A percentile compares a stretch with the other conserved stretches of the same genome.
These are phyloP conservation scores for Kluyveromyces aestuarii DNA, from an alignment of 805 yeast genomes.

Conservation along the genomic window DNA sequence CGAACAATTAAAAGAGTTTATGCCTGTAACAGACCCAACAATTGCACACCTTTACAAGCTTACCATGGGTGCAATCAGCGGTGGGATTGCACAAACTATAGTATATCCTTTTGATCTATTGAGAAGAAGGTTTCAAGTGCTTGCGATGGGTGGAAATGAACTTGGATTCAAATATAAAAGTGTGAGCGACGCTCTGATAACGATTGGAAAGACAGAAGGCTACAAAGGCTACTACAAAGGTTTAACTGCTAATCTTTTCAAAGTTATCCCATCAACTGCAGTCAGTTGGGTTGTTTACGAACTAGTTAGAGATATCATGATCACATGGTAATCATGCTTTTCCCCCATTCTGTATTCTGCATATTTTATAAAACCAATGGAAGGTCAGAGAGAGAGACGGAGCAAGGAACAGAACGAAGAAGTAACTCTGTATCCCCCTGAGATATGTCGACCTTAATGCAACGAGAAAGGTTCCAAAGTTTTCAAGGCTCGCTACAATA, in stretches of 20 bases:
- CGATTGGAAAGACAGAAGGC: constrained; percentile 71
- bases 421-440: neutral
- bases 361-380: too few relatives aligned
- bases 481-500: too few relatives aligned
- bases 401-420: neutral
- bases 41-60: constrained; percentile 43
- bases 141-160: constrained; percentile 61
- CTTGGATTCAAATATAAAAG: constrained; percentile 78
- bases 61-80: constrained; percentile 74
- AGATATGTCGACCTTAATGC: neutral
- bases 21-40: constrained; percentile 29
- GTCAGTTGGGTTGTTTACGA: constrained; percentile 89
- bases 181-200: constrained; percentile 60
- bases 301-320: constrained; percentile 42
- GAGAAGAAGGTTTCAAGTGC: constrained; percentile 85
- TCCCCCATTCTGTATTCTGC: too few relatives aligned
- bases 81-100: constrained; percentile 82
- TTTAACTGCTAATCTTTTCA: constrained; percentile 70
- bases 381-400: too few relatives aligned
- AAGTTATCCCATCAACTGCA: constrained; percentile 93
- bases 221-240: constrained; percentile 63
- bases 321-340: constrained; percentile 1
- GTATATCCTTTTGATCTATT: constrained; percentile 89
- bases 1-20: constrained; percentile 63
- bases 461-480: neutral